Evolutionary conservation across 306 rosid genomes (phyloP), one percentile per base, ranked within the genome.

Genomic region (Cucumis cinereus): DNA sequence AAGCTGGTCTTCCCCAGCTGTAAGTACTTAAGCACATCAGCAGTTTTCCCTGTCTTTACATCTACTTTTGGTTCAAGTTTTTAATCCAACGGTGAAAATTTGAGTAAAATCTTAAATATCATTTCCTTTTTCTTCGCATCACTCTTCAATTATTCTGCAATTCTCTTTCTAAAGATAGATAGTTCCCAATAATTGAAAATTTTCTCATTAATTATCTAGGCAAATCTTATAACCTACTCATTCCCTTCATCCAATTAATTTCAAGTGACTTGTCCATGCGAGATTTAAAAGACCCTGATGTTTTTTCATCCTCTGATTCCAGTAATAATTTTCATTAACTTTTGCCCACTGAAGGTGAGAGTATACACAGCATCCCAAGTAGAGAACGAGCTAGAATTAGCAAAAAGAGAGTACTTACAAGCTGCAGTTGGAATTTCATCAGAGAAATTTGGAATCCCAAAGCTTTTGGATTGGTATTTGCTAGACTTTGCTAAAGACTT

Each of bases 1-100:
- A 81, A 94, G 97, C 78, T 92, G 96, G 97, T 94, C 99, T 73
- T 94, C 99, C 79, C 99, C 99, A 47, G 92, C 92, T 74, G 99
- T 94, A 92, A 89, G 97, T 89, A 60, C 56, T 40, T 70, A 6
- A 69, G 24, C 36, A 11, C 73, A 67, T 40, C 53, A 38, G 19
- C 12, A 11, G 35, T 11, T 68, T 68, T 68, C 55, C 13, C 30
- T 20, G 6, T 36, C 72, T 36, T 36, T 35, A 64, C 72, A 9
- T 38, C 24, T 38, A n/a, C 9, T 67, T 41, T 67, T 20, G 33
- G 33, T 67, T 67, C 30, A 6, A 38, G 20, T 2, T 43, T 68
- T 68, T 11, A 16, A 8, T 33, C 40, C 22, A 2, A 66, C 30
- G 28, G 52, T 20, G 17, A 40, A 66, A 66, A 38, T 2, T 38